A percentile compares a stretch with the other conserved stretches of the same genome.
Evolutionary conservation across 176 grass and related monocot genomes (phyloP).

Genomic region (Hsuehochloa calcarea): DNA sequence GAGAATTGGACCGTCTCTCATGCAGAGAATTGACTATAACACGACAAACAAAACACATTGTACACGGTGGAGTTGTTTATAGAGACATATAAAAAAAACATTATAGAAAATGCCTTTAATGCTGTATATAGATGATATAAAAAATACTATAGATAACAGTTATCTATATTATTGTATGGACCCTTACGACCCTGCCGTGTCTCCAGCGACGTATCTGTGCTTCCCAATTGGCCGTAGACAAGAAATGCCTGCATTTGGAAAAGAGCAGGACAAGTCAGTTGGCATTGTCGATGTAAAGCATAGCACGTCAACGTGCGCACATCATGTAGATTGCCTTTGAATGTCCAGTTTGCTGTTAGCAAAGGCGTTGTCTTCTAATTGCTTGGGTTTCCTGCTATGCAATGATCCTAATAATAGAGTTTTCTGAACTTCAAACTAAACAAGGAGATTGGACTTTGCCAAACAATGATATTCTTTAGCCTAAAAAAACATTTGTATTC

Average conservation of each 20-base stretch:
- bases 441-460: background rate
- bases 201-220: conserved; percentile 22
- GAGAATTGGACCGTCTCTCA: too few relatives aligned
- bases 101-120: too few relatives aligned
- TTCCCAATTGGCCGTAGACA: conserved; percentile 30
- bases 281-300: conserved; percentile 30
- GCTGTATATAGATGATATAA: too few relatives aligned
- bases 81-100: too few relatives aligned
- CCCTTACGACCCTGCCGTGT: background rate
- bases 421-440: background rate
- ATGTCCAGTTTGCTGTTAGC: background rate
- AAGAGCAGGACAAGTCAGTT: conserved; percentile 17
- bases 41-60: too few relatives aligned
- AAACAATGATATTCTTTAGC: background rate
- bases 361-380: background rate
- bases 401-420: background rate
- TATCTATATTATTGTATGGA: too few relatives aligned
- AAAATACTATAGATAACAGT: too few relatives aligned
- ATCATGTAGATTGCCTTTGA: conserved; percentile 21
- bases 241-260: background rate
- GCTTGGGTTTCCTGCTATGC: background rate
- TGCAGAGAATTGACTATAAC: too few relatives aligned
- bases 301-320: background rate
- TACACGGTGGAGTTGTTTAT: too few relatives aligned
- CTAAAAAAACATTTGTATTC: background rate